Base-by-base conservation (phyloP, 768 basidiomycete genomes). In the Hemileccinum impolitum region DNA sequence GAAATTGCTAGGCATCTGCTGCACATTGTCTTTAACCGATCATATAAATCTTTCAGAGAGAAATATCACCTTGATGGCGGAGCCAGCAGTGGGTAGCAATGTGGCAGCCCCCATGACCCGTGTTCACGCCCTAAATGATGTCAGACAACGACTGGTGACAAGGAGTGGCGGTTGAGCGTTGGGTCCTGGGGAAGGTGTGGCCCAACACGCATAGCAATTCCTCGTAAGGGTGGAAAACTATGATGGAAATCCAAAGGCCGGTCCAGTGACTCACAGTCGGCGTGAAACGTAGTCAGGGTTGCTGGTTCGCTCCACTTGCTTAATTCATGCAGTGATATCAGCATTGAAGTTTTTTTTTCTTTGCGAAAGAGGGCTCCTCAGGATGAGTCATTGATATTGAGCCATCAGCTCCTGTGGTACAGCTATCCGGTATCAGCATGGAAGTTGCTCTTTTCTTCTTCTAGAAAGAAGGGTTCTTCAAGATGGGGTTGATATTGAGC, bases 231-330 rank as follows among this genome's bases (percentile, higher is more conserved):
- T 30, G 28, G 7, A 8, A 8, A 31, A 23, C 25, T 19, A 25
- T 47, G 28, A 32, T 28, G 35, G 40, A 43, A 48, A 40, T 21
- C 48, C 37, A 39, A 49, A 51, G 42, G 15, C 43, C 34, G 41
- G n/a, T 41, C 30, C 12, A 47, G 21, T 47, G 17, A 36, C 36
- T 26, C 38, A 34, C 17, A 47, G 38, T 30, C 14, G 17, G 39
- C 35, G 37, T 45, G 39, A 19, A 47, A 38, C 25, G 19, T 31
- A 28, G 18, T 28, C 40, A 18, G 21, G 25, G 17, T 44, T 35
- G 37, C 28, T 39, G 14, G 43, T 21, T 17, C 7, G 45, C 53
- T 44, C 47, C 52, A 52, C 50, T 11, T 45, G 39, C 52, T 48
- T 35, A 39, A 34, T 45, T 43, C 36, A 43, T 48, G 39, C 41